Percentiles rank a stretch among this genome's conserved stretches.
These are phyloP conservation scores for Metarhizium robertsii DNA, from an alignment of 2,329 filamentous ascomycete genomes.

Conservation along the genomic window DNA sequence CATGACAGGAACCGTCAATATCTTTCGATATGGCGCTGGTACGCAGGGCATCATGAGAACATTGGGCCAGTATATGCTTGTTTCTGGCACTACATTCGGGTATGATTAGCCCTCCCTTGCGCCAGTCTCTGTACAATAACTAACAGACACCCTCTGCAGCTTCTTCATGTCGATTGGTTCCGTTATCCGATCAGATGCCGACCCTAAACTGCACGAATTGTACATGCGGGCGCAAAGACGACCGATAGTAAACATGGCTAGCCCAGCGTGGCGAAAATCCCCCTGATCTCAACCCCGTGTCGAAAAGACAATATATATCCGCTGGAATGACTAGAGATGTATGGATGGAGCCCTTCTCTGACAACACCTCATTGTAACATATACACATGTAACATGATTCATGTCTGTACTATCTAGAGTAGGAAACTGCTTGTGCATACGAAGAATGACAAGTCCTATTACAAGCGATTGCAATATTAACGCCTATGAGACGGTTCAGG, in stretches of 20 bases:
- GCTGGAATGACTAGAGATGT: neutral
- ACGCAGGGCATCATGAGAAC: constrained; percentile 91
- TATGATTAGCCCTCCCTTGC: constrained; percentile 27
- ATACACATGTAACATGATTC: neutral
- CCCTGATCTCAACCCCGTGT: neutral
- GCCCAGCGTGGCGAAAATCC: constrained; percentile 25
- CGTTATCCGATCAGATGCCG: constrained; percentile 86
- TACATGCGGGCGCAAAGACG: constrained; percentile 66
- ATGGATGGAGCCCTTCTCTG: neutral
- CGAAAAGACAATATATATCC: constrained; percentile 5
- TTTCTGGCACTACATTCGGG: constrained; percentile 94
- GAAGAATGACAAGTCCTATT: neutral
- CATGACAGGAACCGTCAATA: constrained; percentile 73
- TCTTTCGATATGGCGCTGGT: constrained; percentile 89
- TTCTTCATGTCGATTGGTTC: constrained; percentile 99
- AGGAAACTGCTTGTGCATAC: neutral
- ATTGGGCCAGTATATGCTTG: constrained; percentile 92
- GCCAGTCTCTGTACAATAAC: constrained; percentile 11
- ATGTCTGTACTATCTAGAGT: neutral
- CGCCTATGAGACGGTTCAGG: neutral
- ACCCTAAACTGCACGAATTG: constrained; percentile 63
- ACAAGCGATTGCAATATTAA: neutral
- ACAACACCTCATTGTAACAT: constrained; percentile 3
- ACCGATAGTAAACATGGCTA: constrained; percentile 53
- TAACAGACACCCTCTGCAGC: constrained; percentile 23